Evolutionary conservation across 1,284 basidiomycete species (phyloP).

Genomic region (Wolfiporia cocos): DNA sequence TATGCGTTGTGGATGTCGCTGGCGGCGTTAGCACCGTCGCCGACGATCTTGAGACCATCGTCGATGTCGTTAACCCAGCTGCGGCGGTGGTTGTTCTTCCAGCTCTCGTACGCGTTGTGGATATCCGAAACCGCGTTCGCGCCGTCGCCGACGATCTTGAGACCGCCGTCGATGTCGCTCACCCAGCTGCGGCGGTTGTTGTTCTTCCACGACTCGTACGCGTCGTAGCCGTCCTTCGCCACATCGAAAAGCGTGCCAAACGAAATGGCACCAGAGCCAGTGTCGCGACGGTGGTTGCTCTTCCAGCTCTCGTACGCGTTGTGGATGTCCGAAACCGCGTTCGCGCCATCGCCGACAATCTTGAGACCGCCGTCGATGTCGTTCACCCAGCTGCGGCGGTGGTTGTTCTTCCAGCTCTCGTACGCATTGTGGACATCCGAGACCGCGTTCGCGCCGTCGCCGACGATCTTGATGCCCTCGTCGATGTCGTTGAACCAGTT

Average conservation of each 20-base stretch:
- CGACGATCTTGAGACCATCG: too few relatives aligned
- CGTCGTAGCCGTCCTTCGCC: not conserved
- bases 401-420: not conserved
- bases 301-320: not conserved
- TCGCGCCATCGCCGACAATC: not conserved
- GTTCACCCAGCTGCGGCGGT: not conserved
- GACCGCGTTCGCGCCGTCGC: not conserved
- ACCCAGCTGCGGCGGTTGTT: not conserved
- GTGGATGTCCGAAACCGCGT: not conserved
- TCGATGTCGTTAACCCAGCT: too few relatives aligned
- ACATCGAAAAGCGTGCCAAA: not conserved
- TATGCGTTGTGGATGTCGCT: not conserved
- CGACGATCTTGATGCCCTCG: not conserved
- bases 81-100: not conserved
- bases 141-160: not conserved
- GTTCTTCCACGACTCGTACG: not conserved
- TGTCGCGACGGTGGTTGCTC: not conserved
- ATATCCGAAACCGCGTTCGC: not conserved
- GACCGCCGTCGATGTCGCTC: not conserved
- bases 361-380: not conserved
- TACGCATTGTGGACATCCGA: not conserved
- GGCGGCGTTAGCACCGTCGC: not conserved
- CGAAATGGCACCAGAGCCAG: not conserved
- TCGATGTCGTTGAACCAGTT: too few relatives aligned
- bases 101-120: not conserved